Evolutionary conservation across 768 basidiomycete genomes (phyloP).

Genomic region (Sarcodon aspratus): DNA sequence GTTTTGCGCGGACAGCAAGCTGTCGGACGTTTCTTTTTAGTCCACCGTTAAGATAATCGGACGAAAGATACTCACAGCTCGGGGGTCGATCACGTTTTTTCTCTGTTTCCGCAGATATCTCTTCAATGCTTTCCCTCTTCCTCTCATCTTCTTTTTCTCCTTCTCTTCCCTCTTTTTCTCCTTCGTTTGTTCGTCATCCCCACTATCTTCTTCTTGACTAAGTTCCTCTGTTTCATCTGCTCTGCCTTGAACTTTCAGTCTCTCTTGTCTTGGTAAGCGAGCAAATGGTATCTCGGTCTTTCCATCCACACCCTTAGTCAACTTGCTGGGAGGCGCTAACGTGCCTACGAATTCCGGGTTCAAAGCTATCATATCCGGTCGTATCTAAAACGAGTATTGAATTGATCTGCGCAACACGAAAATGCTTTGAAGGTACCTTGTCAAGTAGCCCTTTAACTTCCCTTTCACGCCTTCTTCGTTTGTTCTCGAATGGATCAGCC

Average conservation of each 20-base stretch:
- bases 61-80: slow-evolving; percentile 32
- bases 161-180: slow-evolving; percentile 24
- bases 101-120: slow-evolving; percentile 80
- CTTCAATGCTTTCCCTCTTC: slow-evolving; percentile 80
- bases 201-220: slow-evolving; percentile 28
- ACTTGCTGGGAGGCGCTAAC: slow-evolving; percentile 47
- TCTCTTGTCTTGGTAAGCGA: slow-evolving; percentile 67
- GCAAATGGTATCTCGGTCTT: slow-evolving; percentile 47
- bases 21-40: slow-evolving; percentile 21
- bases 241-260: slow-evolving; percentile 64
- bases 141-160: slow-evolving; percentile 77
- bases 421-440: slow-evolving; percentile 33
- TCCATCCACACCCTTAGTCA: slow-evolving; percentile 38
- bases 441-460: slow-evolving; percentile 88
- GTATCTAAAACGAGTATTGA: slow-evolving; percentile 39
- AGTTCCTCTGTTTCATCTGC: slow-evolving; percentile 55
- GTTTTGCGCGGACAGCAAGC: slow-evolving; percentile 31
- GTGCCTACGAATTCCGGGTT: slow-evolving; percentile 70
- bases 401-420: background rate
- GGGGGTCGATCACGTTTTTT: slow-evolving; percentile 90
- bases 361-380: slow-evolving; percentile 84
- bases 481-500: slow-evolving; percentile 90
- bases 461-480: slow-evolving; percentile 69
- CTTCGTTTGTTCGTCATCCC: slow-evolving; percentile 17
- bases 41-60: slow-evolving; percentile 1